Evolutionary conservation across 306 rosid genomes (phyloP), one percentile per base, ranked within the genome.

Genomic region (Cyamopsis tetragonoloba): DNA sequence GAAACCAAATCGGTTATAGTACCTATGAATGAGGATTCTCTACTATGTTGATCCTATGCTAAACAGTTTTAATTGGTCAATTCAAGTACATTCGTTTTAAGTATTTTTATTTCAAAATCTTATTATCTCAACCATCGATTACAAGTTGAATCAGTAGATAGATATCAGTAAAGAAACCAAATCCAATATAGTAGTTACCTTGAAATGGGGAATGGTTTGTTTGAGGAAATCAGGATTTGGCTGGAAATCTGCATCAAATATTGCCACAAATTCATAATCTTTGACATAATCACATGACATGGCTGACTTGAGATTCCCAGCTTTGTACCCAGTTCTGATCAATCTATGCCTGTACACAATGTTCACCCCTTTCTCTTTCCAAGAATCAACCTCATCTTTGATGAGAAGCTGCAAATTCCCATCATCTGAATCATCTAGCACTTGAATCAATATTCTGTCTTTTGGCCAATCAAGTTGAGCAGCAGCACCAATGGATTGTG

Each of bases 251-350:
- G 99, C 99, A 72, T 95, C 99, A 56, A 95, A 84, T 19, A 95
- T 95, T 42, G 99, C 91, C 17, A 91, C 96, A 49, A 86, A 95
- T 50, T 95, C 99, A 5, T 86, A 90, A 77, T 88, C 91, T 66
- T 86, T 83, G 80, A 95, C 89, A 70, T 91, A 88, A 48, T 95
- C 97, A 76, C 97, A 91, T 30, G 83, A 74, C 99, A 95, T 95
- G 3, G 99, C 99, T 28, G 99, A 95, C 30, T 85, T 91, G 3
- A 95, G 99, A 81, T 95, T 95, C 19, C 99, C 99, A 19, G 99
- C 97, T 85, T 95, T 95, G 28, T 95, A 95, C 11, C 99, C 99
- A 26, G 95, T 88, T 84, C 99, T 84, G 64, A 95, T 85, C 84
- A 95, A 72, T 71, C 99, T 81, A 46, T 95, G 99, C 47, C 97